Conservation (phyloP, 78 protist species). For the Dictyostelium firmibasis region DNA sequence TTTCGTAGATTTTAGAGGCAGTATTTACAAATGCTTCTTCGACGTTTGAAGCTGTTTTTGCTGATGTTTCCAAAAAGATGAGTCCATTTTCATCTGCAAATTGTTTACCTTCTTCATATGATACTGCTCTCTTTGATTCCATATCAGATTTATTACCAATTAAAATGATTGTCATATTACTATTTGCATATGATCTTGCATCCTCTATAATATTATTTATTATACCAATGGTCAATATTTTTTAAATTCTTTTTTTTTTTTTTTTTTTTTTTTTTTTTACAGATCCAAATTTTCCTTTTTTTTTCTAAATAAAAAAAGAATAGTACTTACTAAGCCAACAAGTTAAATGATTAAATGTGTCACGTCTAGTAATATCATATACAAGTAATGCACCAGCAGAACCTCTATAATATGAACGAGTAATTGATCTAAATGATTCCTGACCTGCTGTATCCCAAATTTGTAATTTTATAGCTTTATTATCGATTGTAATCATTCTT, state of each 20-base stretch:
- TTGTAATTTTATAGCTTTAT: conserved; percentile 86
- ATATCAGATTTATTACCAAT: conserved; percentile 98
- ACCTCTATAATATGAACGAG: conserved; percentile 92
- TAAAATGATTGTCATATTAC: conserved; percentile 86
- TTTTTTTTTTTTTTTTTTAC: background rate
- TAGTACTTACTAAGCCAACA: conserved; percentile 86
- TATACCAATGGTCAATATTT: conserved; percentile 7
- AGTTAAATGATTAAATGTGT: conserved; percentile 96
- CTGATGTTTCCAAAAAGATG: conserved; percentile 97
- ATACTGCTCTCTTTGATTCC: conserved; percentile 90
- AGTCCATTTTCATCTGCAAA: conserved; percentile 96
- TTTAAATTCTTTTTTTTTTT: background rate
- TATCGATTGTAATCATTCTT: conserved; percentile 75
- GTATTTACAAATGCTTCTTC: conserved; percentile 93
- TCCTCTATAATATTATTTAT: conserved; percentile 65
- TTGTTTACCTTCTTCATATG: conserved; percentile 95
- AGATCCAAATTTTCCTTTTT: background rate
- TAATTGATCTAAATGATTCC: conserved; percentile 74
- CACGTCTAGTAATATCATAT: conserved; percentile 93
- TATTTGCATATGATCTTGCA: conserved; percentile 83
- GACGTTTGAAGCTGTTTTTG: conserved; percentile 98
- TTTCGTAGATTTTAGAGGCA: conserved; percentile 88
- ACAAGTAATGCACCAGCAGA: conserved; percentile 96
- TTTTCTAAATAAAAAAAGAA: background rate
- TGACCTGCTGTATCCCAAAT: conserved; percentile 88